Base-by-base conservation (phyloP, 163 green algal genomes). In the Smithsoniella earleae region DNA sequence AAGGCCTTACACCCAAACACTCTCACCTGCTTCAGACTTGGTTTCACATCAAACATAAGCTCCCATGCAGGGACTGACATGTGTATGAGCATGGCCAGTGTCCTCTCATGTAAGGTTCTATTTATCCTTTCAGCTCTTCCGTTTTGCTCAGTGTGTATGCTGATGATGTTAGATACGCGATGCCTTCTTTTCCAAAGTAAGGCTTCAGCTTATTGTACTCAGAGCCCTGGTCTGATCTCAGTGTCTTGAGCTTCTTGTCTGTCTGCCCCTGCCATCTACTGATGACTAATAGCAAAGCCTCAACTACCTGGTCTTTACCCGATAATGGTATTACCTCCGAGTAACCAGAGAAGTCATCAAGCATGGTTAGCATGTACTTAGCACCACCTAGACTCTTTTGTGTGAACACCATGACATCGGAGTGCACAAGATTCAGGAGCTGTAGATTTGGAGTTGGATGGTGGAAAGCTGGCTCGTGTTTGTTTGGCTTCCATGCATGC, bases 131-230 rank as follows among this genome's bases (percentile, higher is more conserved):
- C 79, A 22, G 76, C 82, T 2, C 22, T 38, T 33, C 79, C 77
- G 34, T 86, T 86, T 38, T 83, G 75, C 40, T 84, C 28, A 0
- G 81, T 20, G 66, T 82, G 76, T 84, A 84, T n/a, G 74, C 44
- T 33, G 73, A 66, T 0, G 74, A 76, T 0, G 55, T 44, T 3
- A 77, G 27, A 33, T 81, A 73, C 38, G 66, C 27, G 45, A 83
- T 84, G 43, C 81, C 81, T 10, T 74, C 74, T n/a, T 27, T 28
- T 0, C 3, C 3, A 22, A 74, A 76, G 49, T 46, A 77, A 2
- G 6, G 1, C 0, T 2, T 2, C 20, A 84, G 25, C 3, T 52
- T 22, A 30, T 73, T 76, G 22, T 79, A 85, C 62, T 85, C 76
- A 1, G 46, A 34, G 2, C 82, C 82, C 25, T 75, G 72, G 54